These are phyloP conservation scores for Triticum timopheevii DNA, from an alignment of 176 grass and related monocot species.

Conservation along the genomic window DNA sequence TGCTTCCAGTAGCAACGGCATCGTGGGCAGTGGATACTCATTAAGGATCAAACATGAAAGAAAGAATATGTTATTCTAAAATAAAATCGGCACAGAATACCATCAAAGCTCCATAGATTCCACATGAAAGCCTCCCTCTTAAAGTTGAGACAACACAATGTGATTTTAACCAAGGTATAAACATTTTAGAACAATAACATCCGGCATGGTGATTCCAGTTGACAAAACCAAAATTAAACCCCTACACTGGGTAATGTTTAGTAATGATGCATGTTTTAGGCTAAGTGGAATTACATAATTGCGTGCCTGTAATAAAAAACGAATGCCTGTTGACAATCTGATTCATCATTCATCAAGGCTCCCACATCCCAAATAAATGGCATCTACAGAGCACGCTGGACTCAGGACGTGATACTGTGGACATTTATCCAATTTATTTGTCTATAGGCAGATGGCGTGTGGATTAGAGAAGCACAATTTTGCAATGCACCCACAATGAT, in stretches of 20 bases:
- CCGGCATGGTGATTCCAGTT: neutral
- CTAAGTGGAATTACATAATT: neutral
- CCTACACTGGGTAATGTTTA: neutral
- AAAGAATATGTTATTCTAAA: neutral
- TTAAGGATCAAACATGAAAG: conserved; percentile 60
- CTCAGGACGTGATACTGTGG: neutral
- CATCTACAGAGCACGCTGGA: neutral
- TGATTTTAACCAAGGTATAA: neutral
- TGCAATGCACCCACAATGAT: neutral
- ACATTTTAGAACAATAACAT: neutral
- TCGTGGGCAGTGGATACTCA: conserved; percentile 65
- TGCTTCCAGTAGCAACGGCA: conserved; percentile 53
- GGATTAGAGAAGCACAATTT: neutral
- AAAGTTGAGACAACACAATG: neutral
- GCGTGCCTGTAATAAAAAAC: neutral
- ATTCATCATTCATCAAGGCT: neutral
- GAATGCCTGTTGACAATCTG: neutral
- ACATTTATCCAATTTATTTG: neutral
- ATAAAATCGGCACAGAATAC: neutral
- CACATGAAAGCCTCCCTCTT: neutral
- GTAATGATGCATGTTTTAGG: neutral
- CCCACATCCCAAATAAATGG: neutral
- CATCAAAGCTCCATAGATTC: neutral
- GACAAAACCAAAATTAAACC: neutral
- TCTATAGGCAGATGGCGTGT: neutral